Evolutionary conservation across 2,329 filamentous ascomycete genomes (phyloP).

Genomic region (Diaporthe destruens): DNA sequence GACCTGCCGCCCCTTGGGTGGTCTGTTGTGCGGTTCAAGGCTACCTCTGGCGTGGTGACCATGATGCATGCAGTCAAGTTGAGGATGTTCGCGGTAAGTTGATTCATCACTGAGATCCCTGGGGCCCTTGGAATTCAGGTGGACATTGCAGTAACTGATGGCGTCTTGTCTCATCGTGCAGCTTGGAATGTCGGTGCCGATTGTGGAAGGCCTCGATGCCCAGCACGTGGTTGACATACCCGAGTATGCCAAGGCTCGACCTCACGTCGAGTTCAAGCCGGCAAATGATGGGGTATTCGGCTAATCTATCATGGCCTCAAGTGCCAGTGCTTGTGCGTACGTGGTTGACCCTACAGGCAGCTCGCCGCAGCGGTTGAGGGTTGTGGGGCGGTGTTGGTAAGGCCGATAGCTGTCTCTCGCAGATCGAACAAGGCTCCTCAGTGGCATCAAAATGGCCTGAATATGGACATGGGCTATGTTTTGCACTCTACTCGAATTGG

Average conservation of each 20-base stretch:
- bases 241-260: slow-evolving; percentile 32
- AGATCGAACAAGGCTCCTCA: no score
- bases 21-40: slow-evolving; percentile 41
- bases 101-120: no score
- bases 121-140: neutral
- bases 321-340: neutral
- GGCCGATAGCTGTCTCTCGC: no score
- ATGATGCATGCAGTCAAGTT: slow-evolving; percentile 43
- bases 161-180: neutral
- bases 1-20: slow-evolving; percentile 43
- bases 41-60: slow-evolving; percentile 36
- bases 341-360: neutral
- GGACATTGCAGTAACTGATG: neutral
- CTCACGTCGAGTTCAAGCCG: slow-evolving; percentile 42
- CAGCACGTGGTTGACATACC: slow-evolving; percentile 34
- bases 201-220: slow-evolving; percentile 24
- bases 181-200: slow-evolving; percentile 33
- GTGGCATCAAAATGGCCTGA: no score
- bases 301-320: neutral
- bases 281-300: slow-evolving; percentile 42
- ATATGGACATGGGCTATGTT: no score
- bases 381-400: neutral
- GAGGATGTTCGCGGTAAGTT: slow-evolving; percentile 42
- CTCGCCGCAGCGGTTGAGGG: neutral
- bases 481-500: neutral